Percentiles rank a stretch among this genome's conserved stretches.
phyloP scores from a whole-genome alignment of 2,329 filamentous ascomycete species.

The Cryphonectria nitschkei region DNA sequence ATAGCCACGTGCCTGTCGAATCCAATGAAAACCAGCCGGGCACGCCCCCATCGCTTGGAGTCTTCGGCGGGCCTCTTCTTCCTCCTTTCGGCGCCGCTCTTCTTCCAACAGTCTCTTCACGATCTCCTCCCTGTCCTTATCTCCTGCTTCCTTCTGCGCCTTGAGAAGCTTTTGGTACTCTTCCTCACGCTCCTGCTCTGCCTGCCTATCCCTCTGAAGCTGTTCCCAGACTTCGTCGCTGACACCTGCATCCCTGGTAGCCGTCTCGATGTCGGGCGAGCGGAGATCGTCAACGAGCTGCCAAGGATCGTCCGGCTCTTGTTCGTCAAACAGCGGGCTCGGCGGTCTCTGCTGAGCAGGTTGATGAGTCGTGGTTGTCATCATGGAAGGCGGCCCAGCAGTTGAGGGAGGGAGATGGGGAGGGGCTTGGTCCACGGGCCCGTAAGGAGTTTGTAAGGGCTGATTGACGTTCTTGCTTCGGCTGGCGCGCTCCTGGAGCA shows the following conservation, averaged over 20 bases:
- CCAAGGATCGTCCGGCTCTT: background rate
- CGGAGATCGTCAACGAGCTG: slow-evolving; percentile 6
- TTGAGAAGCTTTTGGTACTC: slow-evolving; percentile 42
- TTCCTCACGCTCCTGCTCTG: slow-evolving; percentile 42
- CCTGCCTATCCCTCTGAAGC: slow-evolving; percentile 54
- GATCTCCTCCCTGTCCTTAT: slow-evolving; percentile 42
- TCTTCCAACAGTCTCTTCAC: slow-evolving; percentile 43
- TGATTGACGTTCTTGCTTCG: slow-evolving; percentile 18
- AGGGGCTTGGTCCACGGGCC: background rate
- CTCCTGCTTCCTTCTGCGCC: slow-evolving; percentile 35
- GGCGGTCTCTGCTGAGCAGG: background rate
- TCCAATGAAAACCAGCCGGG: slow-evolving; percentile 61
- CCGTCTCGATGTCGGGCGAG: background rate
- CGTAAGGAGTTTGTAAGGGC: background rate
- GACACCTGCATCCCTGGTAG: slow-evolving; percentile 59
- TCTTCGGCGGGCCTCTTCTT: slow-evolving; percentile 45
- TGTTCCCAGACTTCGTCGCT: slow-evolving; percentile 65
- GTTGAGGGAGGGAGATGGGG: background rate
- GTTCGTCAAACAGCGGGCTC: background rate
- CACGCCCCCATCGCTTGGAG: slow-evolving; percentile 60
- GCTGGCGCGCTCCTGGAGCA: slow-evolving; percentile 33
- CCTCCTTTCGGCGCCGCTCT: slow-evolving; percentile 42
- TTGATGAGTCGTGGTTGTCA: background rate
- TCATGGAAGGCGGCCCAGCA: background rate
- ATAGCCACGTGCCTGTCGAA: slow-evolving; percentile 61